A percentile compares a stretch with the other conserved stretches of the same genome.
Evolutionary conservation across 2,329 filamentous ascomycete species (phyloP).

Genomic region (Aspergillus ochraceoroseus): DNA sequence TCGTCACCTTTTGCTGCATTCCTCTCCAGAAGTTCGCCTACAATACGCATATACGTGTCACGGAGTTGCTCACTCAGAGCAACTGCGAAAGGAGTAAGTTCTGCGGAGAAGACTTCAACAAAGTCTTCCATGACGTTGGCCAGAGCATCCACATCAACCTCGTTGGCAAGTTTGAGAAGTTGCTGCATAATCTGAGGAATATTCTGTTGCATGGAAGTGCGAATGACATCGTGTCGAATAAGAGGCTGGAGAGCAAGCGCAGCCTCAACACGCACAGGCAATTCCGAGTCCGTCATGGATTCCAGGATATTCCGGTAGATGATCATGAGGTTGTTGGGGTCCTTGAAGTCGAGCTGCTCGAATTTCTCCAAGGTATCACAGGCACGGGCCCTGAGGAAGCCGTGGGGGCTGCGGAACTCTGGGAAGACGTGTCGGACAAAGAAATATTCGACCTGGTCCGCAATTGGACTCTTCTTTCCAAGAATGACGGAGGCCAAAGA

Average conservation of each 20-base stretch:
- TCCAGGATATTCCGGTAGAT: constrained; percentile 97
- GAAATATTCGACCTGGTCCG: constrained; percentile 96
- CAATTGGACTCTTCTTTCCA: constrained; percentile 97
- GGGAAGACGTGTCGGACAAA: constrained; percentile 97
- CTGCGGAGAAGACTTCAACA: constrained; percentile 95
- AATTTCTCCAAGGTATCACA: constrained; percentile 99
- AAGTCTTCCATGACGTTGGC: constrained; percentile 99
- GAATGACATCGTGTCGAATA: constrained; percentile 91
- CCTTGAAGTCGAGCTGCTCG: constrained; percentile 93
- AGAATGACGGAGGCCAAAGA: constrained; percentile 90
- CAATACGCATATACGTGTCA: constrained; percentile 91
- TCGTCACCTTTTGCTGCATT: constrained; percentile 70
- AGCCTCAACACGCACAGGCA: constrained; percentile 91
- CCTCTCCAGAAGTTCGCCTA: constrained; percentile 84
- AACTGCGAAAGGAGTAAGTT: constrained; percentile 93
- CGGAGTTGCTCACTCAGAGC: constrained; percentile 91
- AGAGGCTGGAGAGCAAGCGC: constrained; percentile 90
- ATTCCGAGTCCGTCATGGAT: constrained; percentile 89
- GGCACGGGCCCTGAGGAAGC: constrained; percentile 86
- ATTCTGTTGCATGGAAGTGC: constrained; percentile 91
- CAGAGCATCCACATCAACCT: constrained; percentile 93
- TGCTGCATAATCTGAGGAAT: constrained; percentile 99
- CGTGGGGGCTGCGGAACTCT: constrained; percentile 87
- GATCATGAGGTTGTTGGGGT: constrained; percentile 87
- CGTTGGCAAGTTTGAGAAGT: constrained; percentile 90